Evolutionary conservation across 2,329 filamentous ascomycete genomes (phyloP).

Genomic region (Curvularia sp.): DNA sequence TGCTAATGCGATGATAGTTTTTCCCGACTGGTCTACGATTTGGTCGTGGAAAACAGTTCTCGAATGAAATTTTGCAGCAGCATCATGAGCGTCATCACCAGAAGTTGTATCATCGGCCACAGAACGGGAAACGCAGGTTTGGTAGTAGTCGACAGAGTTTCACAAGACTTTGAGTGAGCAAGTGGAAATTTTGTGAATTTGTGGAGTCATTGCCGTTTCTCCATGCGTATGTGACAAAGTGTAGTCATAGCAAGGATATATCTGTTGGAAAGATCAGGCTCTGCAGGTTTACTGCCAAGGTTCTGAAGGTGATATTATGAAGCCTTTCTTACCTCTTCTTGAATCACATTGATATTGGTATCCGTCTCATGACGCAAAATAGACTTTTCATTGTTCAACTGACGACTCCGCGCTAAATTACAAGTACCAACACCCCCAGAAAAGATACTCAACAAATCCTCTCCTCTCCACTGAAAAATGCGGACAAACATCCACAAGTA

Average conservation of each 20-base stretch:
- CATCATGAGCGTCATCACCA: not conserved
- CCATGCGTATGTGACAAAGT: not conserved
- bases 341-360: not conserved
- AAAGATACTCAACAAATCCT: not conserved
- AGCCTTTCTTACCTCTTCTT: not conserved
- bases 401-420: not conserved
- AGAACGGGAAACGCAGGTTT: not conserved
- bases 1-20: conserved; percentile 20
- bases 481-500: not conserved
- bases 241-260: not conserved
- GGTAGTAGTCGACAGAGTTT: not conserved
- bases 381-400: not conserved
- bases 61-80: conserved; percentile 1
- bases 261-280: not conserved
- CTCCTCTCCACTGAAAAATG: not conserved
- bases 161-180: not conserved
- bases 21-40: conserved; percentile 20
- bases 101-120: not conserved
- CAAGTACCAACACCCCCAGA: not conserved
- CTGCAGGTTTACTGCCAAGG: not conserved
- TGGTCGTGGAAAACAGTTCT: conserved; percentile 8
- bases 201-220: not conserved
- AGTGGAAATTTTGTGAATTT: not conserved
- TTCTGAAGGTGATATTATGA: not conserved
- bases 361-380: not conserved